Evolutionary conservation across 495 filamentous ascomycete genomes (phyloP).

Genomic region (Chlorociboria aeruginascens): DNA sequence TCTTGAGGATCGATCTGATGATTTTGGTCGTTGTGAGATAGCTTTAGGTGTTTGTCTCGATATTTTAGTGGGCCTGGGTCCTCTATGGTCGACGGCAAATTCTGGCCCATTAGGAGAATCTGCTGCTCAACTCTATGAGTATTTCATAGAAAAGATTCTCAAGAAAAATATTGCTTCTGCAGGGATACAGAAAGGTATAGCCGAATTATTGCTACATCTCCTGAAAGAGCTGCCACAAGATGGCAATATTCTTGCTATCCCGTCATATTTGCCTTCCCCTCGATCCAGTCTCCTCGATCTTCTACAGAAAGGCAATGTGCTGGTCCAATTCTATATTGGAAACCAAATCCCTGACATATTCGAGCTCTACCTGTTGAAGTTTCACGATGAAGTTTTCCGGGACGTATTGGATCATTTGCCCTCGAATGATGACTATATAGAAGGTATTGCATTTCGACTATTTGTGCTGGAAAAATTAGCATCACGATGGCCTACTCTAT

Average conservation of each 20-base stretch:
- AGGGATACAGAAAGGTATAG: constrained; percentile 51
- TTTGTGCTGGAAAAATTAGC: constrained; percentile 64
- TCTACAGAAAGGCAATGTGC: constrained; percentile 47
- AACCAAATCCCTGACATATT: constrained; percentile 63
- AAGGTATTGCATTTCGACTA: constrained; percentile 79
- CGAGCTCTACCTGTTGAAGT: constrained; percentile 59
- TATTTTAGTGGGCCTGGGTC: constrained; percentile 51
- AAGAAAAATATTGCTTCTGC: constrained; percentile 52
- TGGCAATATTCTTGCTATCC: too few species aligned
- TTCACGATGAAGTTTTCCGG: constrained; percentile 70
- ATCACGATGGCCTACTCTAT: constrained; percentile 65
- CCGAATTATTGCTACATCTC: constrained; percentile 53
- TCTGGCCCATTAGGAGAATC: constrained; percentile 40
- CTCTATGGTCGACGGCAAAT: constrained; percentile 45
- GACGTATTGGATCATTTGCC: constrained; percentile 68
- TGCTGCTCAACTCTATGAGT: constrained; percentile 66
- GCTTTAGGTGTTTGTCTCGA: constrained; percentile 57
- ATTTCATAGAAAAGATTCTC: constrained; percentile 56
- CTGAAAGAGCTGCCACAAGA: constrained; percentile 20
- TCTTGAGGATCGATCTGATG: constrained; percentile 4
- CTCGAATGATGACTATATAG: constrained; percentile 51
- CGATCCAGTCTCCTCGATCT: constrained; percentile 65
- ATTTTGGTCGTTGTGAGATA: constrained; percentile 54
- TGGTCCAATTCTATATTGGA: constrained; percentile 65
- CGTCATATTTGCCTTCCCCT: constrained; percentile 44